Evolutionary conservation across 2,329 filamentous ascomycete species (phyloP), one percentile per base, ranked within the genome.

Genomic region (Penicillium freii): DNA sequence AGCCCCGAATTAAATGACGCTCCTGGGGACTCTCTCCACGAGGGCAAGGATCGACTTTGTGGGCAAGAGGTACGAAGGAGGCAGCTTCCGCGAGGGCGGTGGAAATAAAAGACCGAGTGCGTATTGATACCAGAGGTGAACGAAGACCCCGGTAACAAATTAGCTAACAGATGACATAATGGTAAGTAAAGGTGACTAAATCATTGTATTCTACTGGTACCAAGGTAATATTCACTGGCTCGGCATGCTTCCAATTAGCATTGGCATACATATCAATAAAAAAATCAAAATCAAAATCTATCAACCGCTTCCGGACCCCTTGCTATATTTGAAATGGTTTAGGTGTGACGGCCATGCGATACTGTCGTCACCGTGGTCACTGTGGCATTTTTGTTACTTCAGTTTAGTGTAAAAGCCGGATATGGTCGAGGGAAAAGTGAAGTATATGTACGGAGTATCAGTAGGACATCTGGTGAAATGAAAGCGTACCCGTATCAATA

Each of bases 1-100:
- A 29, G 46, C 25, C 43, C 47, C 42, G 51, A 66, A 66, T 64
- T 63, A 65, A 66, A 66, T 66, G 64, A 54, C 64, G 63, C 63
- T 57, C 60, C 48, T 62, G 61, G 61, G 58, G 49, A 59, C 49
- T n/a, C 40, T 48, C 55, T 61, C 59, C 61, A 63, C 56, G 59
- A 62, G 45, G 49, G 61, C 34, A 62, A 56, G 25, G 61, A 65
- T 65, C 62, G 59, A 60, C 62, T 55, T 55, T 55, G 45, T 58
- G 55, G 57, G 34, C 39, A 58, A 58, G 38, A 58, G 54, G 57
- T 57, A 60, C 59, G 40, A 62, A 62, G 56, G 49, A 56, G 62
- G 64, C 60, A 65, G 63, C 63, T 65, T 56, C 59, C 13, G 63
- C 64, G 64, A 65, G 60, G 42, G 36, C 3, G 15, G 61, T 66